Evolutionary conservation across 2,329 filamentous ascomycete species (phyloP), one percentile per base, ranked within the genome.

Genomic region (Chrysoporthe deuterocubensis): DNA sequence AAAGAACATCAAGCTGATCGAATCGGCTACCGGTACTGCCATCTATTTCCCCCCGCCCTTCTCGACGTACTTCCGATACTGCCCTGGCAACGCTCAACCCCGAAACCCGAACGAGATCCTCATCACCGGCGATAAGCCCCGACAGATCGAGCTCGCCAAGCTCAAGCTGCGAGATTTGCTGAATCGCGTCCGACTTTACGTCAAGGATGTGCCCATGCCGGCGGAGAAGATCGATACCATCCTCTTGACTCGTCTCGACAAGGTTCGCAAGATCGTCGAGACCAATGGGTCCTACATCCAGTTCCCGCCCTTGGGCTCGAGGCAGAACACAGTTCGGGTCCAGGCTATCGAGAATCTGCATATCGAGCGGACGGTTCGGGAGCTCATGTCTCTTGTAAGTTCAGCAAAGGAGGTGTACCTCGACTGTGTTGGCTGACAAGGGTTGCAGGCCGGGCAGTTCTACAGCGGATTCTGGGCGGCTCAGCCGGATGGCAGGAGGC

Each of bases 31-130:
- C 16, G 93, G 94, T 74, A 98, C 96, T 9, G 95, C 96, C 71
- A 98, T 99, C 74, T 99, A 99, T 81, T 98, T 99, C 76, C 96
- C 96, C 40, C 94, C 94, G 8, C 92, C 95, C 0, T 98, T 98
- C 77, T 94, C 95, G 16, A 90, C 91, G 68, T 90, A 97, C 71
- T 97, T 96, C 76, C 92, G 93, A 69, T 99, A 97, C 78, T 92
- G 90, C 64, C 94, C 95, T 1, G 89, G 89, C 8, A 93, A 92
- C 72, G 94, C 94, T 26, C 89, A 89, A 66, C 89, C 92, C 68
- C 90, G 96, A 72, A 92, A 94, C 64, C 91, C 95, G 44, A 90
- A 94, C 76, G 92, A 97, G 76, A 93, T 99, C 70, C 97, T 96
- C 79, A 97, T 99, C 75, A 98, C 96, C 3, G 96, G 96, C 64